phyloP scores from a whole-genome alignment of 164 flowering plant genomes.

The Vitis cinerea region DNA sequence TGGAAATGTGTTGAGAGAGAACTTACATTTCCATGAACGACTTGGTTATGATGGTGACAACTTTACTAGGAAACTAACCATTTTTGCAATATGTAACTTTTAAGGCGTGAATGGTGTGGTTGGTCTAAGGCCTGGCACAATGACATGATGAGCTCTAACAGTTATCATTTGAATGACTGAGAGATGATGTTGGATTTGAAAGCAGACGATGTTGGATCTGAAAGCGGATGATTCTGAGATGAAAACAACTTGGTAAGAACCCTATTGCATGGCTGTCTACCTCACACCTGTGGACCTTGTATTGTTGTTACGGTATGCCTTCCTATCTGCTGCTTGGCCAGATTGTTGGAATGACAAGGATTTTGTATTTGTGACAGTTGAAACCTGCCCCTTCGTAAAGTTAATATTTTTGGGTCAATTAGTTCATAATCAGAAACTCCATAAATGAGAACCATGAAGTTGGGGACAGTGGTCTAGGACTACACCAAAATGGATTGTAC shows the following conservation, averaged over 20 bases:
- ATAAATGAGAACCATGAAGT: neutral
- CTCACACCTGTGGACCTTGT: neutral
- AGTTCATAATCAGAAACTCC: no score
- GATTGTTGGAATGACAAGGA: neutral
- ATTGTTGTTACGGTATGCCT: neutral
- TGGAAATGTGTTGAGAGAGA: no score
- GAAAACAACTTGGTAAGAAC: neutral
- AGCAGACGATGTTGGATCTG: neutral
- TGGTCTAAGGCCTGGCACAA: no score
- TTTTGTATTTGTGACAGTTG: neutral
- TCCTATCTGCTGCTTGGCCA: neutral
- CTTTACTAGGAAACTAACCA: no score
- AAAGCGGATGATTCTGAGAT: neutral
- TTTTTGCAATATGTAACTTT: no score
- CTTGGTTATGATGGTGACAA: no score
- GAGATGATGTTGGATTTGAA: neutral
- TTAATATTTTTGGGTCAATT: no score
- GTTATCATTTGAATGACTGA: neutral
- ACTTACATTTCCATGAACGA: no score
- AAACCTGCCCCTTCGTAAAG: neutral
- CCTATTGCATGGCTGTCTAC: neutral
- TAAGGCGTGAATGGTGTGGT: no score
- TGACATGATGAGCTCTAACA: no score
- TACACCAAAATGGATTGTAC: neutral
- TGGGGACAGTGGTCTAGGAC: neutral